These are phyloP conservation scores for Volutella citrinella DNA, from an alignment of 2,329 filamentous ascomycete species.

Conservation along the genomic window DNA sequence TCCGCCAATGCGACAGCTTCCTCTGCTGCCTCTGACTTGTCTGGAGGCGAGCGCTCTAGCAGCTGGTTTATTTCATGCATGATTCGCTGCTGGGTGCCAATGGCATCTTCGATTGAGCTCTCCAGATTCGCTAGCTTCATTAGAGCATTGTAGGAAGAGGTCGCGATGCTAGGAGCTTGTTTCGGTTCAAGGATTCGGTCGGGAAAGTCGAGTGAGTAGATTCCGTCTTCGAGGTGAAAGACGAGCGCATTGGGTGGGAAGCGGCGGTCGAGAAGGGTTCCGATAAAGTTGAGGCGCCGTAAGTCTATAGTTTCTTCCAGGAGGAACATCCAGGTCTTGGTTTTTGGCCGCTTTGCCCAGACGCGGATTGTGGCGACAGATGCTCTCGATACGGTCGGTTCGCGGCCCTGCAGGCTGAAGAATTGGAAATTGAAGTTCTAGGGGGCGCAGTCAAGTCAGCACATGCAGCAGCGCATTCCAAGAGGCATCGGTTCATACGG, in stretches of 20 bases:
- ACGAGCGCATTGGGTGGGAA: slow-evolving; percentile 80
- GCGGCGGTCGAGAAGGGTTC: slow-evolving; percentile 65
- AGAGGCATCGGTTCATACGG: slow-evolving; percentile 40
- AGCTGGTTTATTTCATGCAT: slow-evolving; percentile 73
- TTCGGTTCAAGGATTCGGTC: slow-evolving; percentile 48
- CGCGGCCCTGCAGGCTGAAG: slow-evolving; percentile 69
- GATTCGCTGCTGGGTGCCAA: slow-evolving; percentile 71
- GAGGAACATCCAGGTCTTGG: slow-evolving; percentile 56
- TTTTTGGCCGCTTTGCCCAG: slow-evolving; percentile 63
- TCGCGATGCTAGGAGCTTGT: slow-evolving; percentile 50
- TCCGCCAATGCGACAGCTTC: slow-evolving; percentile 47
- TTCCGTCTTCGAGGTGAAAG: slow-evolving; percentile 81
- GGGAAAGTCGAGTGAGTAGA: slow-evolving; percentile 77
- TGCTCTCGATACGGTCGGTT: slow-evolving; percentile 61
- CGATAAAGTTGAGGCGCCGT: slow-evolving; percentile 73
- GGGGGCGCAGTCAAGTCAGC: slow-evolving; percentile 8
- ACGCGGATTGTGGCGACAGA: slow-evolving; percentile 66
- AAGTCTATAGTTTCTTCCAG: slow-evolving; percentile 72
- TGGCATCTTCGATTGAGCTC: slow-evolving; percentile 84
- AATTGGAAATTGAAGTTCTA: slow-evolving; percentile 84
- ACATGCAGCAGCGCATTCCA: not conserved
- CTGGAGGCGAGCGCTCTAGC: slow-evolving; percentile 39
- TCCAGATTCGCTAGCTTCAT: slow-evolving; percentile 88
- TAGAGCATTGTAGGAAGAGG: slow-evolving; percentile 81
- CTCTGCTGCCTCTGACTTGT: slow-evolving; percentile 45